Evolutionary conservation across 2,329 filamentous ascomycete species (phyloP), one percentile per base, ranked within the genome.

Genomic region (Reticulascus tulasneorum): DNA sequence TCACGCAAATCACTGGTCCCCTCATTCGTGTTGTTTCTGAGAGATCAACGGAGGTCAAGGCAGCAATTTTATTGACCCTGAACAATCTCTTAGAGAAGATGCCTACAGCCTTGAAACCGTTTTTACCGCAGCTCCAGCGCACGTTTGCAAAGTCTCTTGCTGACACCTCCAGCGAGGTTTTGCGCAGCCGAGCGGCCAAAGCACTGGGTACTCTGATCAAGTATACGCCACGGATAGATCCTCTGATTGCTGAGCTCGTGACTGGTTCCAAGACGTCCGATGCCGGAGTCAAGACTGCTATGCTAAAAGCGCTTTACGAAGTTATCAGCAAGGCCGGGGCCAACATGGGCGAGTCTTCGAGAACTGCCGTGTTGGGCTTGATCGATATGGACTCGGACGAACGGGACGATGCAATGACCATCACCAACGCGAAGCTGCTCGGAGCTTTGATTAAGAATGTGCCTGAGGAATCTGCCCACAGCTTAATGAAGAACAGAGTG

Each of bases 51-150:
- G 94, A 98, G 33, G 89, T 98, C 62, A 97, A 95, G 67, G 84
- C 87, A 42, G 93, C 93, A 26, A 95, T 98, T 58, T 71, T 98
- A 43, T 75, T 94, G 35, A 95, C 93, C 0, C 77, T 98, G 48
- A 97, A 96, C 68, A 95, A 94, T 50, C 69, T 98, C 20, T 71
- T 98, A 23, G 89, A 95, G 63, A 98, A 97, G 75, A 97, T 98
- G 60, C 93, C 93, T 1, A 79, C 85, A 9, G 91, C 94, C 49
- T 75, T 98, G 43, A 96, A 97, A 65, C 93, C 93, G 4, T 98
- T 98, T 77, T 66, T 98, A 56, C 93, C 93, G 9, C 93, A 98
- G 58, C 75, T 98, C 35, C 93, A 98, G 63, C 80, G 93, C 42
- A 98, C 93, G 0, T 98, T 98, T 66, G 91, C 93, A 39, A 94